These are phyloP conservation scores for Sedum album DNA, from an alignment of 164 flowering plant genomes.

Conservation along the genomic window DNA sequence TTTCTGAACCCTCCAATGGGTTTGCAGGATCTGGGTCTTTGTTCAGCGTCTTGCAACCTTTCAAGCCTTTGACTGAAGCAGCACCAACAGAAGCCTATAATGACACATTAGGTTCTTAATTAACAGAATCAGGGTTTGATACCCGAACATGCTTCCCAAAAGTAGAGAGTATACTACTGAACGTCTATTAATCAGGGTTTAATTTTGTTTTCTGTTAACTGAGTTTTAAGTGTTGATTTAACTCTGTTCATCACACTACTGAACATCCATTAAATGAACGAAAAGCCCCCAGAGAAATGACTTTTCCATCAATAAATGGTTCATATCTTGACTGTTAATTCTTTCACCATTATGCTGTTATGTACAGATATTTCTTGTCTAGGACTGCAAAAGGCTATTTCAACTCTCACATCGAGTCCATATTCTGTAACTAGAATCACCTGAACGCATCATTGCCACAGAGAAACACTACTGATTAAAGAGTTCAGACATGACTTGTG, in stretches of 20 bases:
- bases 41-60: conserved; percentile 86
- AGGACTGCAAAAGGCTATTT: neutral
- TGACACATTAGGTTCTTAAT: neutral
- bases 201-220: no score
- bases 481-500: no score
- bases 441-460: no score
- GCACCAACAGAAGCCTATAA: conserved; percentile 68
- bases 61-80: conserved; percentile 72
- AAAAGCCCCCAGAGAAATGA: neutral
- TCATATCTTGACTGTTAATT: no score
- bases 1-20: conserved; percentile 71
- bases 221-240: no score
- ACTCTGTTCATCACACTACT: no score
- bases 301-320: neutral
- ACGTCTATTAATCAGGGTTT: no score
- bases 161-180: neutral
- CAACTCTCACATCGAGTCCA: no score
- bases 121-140: neutral
- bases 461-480: no score
- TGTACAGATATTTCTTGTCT: neutral
- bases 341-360: no score
- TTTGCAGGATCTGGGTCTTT: conserved; percentile 87
- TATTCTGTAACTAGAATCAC: no score
- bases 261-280: neutral
- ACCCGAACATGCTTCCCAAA: neutral